Conservation (phyloP, 1,139 yeast species). For the Pichia sp. region DNA sequence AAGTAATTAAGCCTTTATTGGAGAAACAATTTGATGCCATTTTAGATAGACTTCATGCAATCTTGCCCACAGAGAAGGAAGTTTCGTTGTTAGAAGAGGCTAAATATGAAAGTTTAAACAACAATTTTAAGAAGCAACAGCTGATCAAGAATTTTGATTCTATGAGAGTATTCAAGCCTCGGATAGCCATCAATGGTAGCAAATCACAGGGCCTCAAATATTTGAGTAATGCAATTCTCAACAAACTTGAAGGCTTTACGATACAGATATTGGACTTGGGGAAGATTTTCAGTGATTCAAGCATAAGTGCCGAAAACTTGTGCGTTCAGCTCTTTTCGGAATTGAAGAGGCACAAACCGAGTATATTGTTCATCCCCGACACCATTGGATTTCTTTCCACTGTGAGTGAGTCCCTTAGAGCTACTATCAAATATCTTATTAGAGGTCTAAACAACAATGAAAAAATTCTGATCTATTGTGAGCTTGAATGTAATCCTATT, state of each 20-base stretch:
- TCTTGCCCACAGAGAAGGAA: constrained; percentile 60
- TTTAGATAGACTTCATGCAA: constrained; percentile 40
- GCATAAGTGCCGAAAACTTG: constrained; percentile 78
- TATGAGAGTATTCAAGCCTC: constrained; percentile 76
- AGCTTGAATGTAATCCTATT: constrained; percentile 42
- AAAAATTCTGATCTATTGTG: constrained; percentile 67
- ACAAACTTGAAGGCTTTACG: constrained; percentile 83
- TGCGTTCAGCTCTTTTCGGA: constrained; percentile 82
- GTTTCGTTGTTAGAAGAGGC: constrained; percentile 64
- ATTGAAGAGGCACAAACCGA: constrained; percentile 85
- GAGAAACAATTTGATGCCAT: constrained; percentile 42
- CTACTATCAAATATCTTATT: constrained; percentile 65
- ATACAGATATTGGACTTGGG: constrained; percentile 83
- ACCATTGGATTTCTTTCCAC: constrained; percentile 71
- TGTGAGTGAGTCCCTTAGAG: constrained; percentile 60
- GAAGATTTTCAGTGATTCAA: constrained; percentile 68
- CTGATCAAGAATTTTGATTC: constrained; percentile 49
- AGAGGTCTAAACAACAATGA: constrained; percentile 68
- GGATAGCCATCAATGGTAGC: constrained; percentile 64
- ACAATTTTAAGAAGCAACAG: constrained; percentile 57
- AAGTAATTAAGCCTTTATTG: constrained; percentile 58
- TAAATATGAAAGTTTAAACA: constrained; percentile 55
- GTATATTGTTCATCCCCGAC: constrained; percentile 79
- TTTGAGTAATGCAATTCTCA: constrained; percentile 73
- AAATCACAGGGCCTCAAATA: constrained; percentile 89